Percentiles rank a stretch among this genome's conserved stretches.
These are phyloP conservation scores for Dioscorea dumetorum DNA, from an alignment of 106 monocot genomes.

Conservation along the genomic window DNA sequence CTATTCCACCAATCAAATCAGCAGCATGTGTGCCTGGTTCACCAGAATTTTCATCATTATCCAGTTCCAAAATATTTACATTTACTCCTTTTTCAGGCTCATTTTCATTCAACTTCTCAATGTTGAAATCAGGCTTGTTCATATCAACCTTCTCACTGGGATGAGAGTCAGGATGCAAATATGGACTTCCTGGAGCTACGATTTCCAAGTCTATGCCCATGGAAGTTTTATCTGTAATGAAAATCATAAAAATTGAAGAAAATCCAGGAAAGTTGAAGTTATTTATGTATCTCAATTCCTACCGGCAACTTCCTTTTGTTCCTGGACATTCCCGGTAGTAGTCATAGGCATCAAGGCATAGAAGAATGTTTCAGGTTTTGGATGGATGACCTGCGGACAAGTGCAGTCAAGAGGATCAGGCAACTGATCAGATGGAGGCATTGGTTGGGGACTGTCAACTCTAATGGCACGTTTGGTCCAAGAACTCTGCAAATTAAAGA, in stretches of 20 bases:
- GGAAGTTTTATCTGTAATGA: conserved; percentile 31
- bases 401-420: conserved; percentile 67
- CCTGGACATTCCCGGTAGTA: conserved; percentile 5
- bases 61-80: conserved; percentile 5
- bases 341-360: conserved; percentile 26
- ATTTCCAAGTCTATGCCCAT: conserved; percentile 59
- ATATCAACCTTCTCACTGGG: conserved; percentile 11
- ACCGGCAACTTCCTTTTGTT: conserved; percentile 47
- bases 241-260: not conserved
- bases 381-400: conserved; percentile 68
- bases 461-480: conserved; percentile 70
- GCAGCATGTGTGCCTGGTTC: conserved; percentile 20
- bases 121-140: not conserved
- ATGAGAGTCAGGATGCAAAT: conserved; percentile 19
- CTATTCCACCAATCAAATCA: conserved; percentile 18
- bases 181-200: conserved; percentile 8
- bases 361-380: conserved; percentile 35
- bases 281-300: conserved; percentile 4
- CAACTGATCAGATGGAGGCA: conserved; percentile 48
- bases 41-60: conserved; percentile 10
- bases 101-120: conserved; percentile 24
- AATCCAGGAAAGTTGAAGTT: not conserved
- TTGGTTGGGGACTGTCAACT: conserved; percentile 47
- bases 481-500: conserved; percentile 55
- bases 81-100: conserved; percentile 12